These are phyloP conservation scores for Fomitiporia mediterranea DNA, from an alignment of 1,284 basidiomycete species.

Conservation along the genomic window DNA sequence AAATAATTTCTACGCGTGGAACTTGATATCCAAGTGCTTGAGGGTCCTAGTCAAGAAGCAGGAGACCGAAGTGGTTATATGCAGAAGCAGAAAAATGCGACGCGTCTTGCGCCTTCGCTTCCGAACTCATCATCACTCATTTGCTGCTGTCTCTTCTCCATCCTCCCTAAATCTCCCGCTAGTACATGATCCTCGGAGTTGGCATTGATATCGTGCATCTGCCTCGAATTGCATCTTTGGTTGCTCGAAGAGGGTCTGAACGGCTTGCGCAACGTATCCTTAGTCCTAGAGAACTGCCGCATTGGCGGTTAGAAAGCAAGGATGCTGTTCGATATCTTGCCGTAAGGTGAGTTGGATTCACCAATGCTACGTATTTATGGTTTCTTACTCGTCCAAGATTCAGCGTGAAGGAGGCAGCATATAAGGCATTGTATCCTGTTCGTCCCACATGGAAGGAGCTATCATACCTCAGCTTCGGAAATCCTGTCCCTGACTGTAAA, in stretches of 20 bases:
- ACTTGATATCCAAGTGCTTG: no score
- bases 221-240: constrained; percentile 55
- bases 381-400: constrained; percentile 6
- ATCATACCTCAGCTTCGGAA: constrained; percentile 41
- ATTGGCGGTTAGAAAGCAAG: constrained; percentile 37
- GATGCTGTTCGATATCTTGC: constrained; percentile 46
- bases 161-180: background rate
- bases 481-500: constrained; percentile 34
- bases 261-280: constrained; percentile 61
- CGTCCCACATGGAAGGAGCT: constrained; percentile 78
- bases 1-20: no score
- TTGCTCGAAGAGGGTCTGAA: constrained; percentile 45
- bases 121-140: background rate
- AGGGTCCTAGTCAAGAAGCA: no score
- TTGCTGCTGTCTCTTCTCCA: background rate
- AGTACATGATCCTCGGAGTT: constrained; percentile 54
- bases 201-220: constrained; percentile 76
- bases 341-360: constrained; percentile 50
- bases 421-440: constrained; percentile 78
- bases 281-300: constrained; percentile 44
- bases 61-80: background rate
- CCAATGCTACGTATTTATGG: background rate
- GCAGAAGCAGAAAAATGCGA: background rate
- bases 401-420: constrained; percentile 79
- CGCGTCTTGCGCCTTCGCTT: background rate